phyloP scores from a whole-genome alignment of 2,329 filamentous ascomycete species.

The Aspergillus fumigatiaffinis region DNA sequence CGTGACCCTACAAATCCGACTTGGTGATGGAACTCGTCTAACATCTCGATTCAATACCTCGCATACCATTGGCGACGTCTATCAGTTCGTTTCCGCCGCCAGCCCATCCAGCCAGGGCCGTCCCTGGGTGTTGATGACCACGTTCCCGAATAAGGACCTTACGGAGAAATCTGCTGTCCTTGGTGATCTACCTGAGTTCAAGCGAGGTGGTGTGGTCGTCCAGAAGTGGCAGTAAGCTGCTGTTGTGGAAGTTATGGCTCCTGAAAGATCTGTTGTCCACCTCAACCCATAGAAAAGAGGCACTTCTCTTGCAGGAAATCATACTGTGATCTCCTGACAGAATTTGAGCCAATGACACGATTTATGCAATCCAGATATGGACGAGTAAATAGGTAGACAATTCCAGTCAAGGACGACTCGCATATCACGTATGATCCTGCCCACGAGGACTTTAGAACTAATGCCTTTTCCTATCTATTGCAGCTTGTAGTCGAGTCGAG shows the following conservation, averaged over 20 bases:
- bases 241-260: background rate
- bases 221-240: constrained; percentile 44
- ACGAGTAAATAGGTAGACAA: background rate
- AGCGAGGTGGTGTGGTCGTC: constrained; percentile 48
- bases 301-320: background rate
- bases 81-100: constrained; percentile 56
- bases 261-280: background rate
- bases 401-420: background rate
- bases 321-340: background rate
- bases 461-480: background rate
- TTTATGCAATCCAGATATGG: background rate
- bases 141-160: constrained; percentile 61
- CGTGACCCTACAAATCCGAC: constrained; percentile 58
- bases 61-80: constrained; percentile 62
- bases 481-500: background rate
- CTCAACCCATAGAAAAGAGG: background rate
- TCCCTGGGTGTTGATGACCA: constrained; percentile 60
- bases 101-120: constrained; percentile 48
- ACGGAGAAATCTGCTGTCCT: constrained; percentile 49
- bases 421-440: background rate
- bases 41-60: constrained; percentile 62
- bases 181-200: constrained; percentile 48
- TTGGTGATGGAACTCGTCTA: constrained; percentile 60
- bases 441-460: background rate
- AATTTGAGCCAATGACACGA: background rate